Percentiles rank a stretch among this genome's conserved stretches.
phyloP scores from a whole-genome alignment of 108 stramenopile species.

The Pelagomonas calceolata region DNA sequence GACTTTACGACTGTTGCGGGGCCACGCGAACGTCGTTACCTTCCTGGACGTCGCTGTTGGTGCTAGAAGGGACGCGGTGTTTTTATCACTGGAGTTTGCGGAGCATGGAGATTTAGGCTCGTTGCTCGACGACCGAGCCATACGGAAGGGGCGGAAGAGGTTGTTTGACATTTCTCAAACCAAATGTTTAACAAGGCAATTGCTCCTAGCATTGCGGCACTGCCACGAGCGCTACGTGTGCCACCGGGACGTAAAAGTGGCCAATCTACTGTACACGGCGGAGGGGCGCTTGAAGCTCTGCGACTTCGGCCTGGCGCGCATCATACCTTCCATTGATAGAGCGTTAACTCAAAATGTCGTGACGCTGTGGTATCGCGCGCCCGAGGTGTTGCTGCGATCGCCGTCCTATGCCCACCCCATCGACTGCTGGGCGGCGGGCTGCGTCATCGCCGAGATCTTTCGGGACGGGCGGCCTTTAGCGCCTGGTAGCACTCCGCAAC shows the following conservation, averaged over 20 bases:
- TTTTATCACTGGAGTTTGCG: conserved; percentile 75
- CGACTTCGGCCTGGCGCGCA: conserved; percentile 89
- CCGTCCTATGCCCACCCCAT: conserved; percentile 72
- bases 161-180: conserved; percentile 53
- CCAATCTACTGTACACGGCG: conserved; percentile 49
- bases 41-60: conserved; percentile 61
- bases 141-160: conserved; percentile 57
- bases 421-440: conserved; percentile 91
- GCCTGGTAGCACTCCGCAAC: conserved; percentile 68
- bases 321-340: conserved; percentile 64
- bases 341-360: conserved; percentile 84
- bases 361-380: conserved; percentile 95
- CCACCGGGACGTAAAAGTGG: conserved; percentile 84
- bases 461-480: conserved; percentile 67
- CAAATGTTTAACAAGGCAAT: conserved; percentile 60
- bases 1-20: conserved; percentile 56
- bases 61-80: conserved; percentile 60
- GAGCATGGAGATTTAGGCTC: conserved; percentile 61
- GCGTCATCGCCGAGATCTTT: conserved; percentile 95
- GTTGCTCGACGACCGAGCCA: conserved; percentile 58
- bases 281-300: conserved; percentile 78
- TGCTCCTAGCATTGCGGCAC: conserved; percentile 69
- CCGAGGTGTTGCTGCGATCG: conserved; percentile 85
- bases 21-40: conserved; percentile 65
- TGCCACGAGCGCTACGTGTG: conserved; percentile 73